Percentiles rank a stretch among this genome's conserved stretches.
phyloP scores from a whole-genome alignment of 2,329 filamentous ascomycete genomes.

The Daldinia sp. region DNA sequence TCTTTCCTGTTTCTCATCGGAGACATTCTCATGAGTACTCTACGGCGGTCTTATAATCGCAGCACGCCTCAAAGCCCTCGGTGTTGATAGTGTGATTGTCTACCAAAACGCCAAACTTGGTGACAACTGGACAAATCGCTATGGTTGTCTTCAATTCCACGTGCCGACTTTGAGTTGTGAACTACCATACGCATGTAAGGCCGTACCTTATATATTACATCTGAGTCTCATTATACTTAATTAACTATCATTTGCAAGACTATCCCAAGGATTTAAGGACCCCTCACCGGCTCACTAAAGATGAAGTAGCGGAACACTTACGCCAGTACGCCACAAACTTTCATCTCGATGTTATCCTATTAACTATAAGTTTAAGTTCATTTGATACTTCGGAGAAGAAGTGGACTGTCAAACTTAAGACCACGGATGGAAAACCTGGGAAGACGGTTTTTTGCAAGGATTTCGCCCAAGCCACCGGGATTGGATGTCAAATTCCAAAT shows the following conservation, averaged over 20 bases:
- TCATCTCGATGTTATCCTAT: background rate
- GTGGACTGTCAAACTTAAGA: background rate
- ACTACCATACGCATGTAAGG: background rate
- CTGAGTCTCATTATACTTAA: background rate
- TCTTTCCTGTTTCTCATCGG: too few relatives aligned
- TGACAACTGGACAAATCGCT: background rate
- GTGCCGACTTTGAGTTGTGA: background rate
- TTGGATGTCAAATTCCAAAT: background rate
- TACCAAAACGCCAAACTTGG: background rate
- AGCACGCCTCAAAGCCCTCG: background rate
- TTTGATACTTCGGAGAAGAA: background rate
- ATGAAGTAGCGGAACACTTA: background rate
- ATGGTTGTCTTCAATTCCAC: background rate
- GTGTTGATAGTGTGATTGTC: background rate
- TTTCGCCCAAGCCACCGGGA: too few relatives aligned
- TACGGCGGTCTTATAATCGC: background rate
- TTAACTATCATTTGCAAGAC: background rate
- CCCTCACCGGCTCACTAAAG: background rate
- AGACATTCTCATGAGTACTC: too few relatives aligned
- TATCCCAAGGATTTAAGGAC: background rate
- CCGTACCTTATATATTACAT: background rate
- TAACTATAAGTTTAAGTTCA: background rate
- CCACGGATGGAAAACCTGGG: background rate
- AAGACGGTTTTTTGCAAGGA: background rate
- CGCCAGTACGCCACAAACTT: background rate